Evolutionary conservation across 2,329 filamentous ascomycete species (phyloP).

Genomic region (Aspergillus chevalieri): DNA sequence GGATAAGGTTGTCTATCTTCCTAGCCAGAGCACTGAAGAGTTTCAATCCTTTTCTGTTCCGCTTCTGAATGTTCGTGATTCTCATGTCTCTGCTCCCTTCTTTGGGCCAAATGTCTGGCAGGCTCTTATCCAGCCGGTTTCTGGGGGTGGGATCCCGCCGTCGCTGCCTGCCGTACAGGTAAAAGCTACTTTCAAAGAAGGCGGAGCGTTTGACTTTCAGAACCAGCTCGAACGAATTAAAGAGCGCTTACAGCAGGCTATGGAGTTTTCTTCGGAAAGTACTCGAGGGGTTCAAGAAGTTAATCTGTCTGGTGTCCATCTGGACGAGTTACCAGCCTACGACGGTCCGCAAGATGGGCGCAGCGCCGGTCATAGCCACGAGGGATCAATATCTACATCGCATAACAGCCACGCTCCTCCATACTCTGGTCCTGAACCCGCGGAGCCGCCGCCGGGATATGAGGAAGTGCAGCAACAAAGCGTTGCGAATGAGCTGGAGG

Average conservation of each 20-base stretch:
- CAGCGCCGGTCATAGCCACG: constrained; percentile 1
- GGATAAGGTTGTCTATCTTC: constrained; percentile 76
- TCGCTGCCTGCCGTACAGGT: constrained; percentile 68
- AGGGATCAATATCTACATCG: constrained; percentile 7
- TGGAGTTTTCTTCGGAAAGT: constrained; percentile 49
- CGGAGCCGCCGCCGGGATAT: constrained; percentile 81
- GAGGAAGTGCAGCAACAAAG: constrained; percentile 84
- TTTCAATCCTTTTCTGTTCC: constrained; percentile 87
- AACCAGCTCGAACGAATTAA: constrained; percentile 75
- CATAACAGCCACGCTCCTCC: constrained; percentile 17
- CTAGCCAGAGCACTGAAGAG: constrained; percentile 57
- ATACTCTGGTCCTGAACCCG: constrained; percentile 40
- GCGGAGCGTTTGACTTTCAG: constrained; percentile 89
- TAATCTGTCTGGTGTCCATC: constrained; percentile 60
- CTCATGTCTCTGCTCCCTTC: constrained; percentile 79
- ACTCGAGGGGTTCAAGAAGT: constrained; percentile 43
- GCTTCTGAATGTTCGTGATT: constrained; percentile 80
- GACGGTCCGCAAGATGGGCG: constrained; percentile 50
- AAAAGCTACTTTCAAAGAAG: constrained; percentile 86
- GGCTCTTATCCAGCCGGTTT: constrained; percentile 70
- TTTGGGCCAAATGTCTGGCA: constrained; percentile 91
- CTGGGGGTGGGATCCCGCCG: constrained; percentile 74
- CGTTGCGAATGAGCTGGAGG: constrained; percentile 66
- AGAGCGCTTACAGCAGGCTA: constrained; percentile 73
- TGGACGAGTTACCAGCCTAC: constrained; percentile 86